These are phyloP conservation scores for Prunus campanulata DNA, from an alignment of 306 rosid species.

Conservation along the genomic window DNA sequence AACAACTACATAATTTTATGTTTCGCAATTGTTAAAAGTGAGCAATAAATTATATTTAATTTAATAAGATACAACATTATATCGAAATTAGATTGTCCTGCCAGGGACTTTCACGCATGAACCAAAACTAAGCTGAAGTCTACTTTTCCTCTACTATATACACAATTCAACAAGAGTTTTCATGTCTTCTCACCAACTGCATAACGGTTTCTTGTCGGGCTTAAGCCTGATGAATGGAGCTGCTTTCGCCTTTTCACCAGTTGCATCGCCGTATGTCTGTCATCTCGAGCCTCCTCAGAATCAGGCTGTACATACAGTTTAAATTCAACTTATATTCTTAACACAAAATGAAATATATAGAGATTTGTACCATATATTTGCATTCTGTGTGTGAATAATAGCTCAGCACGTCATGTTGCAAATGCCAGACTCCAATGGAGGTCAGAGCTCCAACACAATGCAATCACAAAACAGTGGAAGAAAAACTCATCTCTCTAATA, in stretches of 20 bases:
- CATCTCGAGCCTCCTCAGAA: slow-evolving; percentile 45
- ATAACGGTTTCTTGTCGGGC: slow-evolving; percentile 29
- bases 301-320: slow-evolving; percentile 45
- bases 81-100: too few species aligned
- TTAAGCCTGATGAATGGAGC: slow-evolving; percentile 56
- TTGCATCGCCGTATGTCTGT: slow-evolving; percentile 53
- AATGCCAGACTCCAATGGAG: too few species aligned
- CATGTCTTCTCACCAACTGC: slow-evolving; percentile 28
- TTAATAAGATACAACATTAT: neutral
- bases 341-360: neutral
- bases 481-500: neutral
- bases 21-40: too few species aligned
- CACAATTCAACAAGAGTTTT: slow-evolving; percentile 8
- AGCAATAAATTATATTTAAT: too few species aligned
- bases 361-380: neutral
- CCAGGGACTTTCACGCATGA: neutral
- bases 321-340: neutral
- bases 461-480: too few species aligned
- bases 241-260: slow-evolving; percentile 77
- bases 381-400: neutral
- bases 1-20: too few species aligned
- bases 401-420: too few species aligned
- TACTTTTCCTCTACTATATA: neutral
- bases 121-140: neutral
- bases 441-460: too few species aligned